Conservation (phyloP, 2,329 filamentous ascomycete genomes). For the Colletotrichum musae region DNA sequence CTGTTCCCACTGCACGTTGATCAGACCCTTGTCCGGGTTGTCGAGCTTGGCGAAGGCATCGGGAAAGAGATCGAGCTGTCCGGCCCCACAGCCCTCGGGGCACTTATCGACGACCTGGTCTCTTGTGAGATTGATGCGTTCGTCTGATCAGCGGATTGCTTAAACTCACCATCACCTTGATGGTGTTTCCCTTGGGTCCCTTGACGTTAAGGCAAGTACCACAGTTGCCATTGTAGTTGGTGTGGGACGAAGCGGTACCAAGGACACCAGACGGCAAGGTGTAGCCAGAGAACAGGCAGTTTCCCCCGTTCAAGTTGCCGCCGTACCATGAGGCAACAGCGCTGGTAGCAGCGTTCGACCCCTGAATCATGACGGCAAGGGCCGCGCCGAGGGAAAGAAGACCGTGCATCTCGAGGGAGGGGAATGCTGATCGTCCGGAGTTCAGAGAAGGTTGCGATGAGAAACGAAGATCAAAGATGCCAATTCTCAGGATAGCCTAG, state of each 20-base stretch:
- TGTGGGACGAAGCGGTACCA: constrained; percentile 29
- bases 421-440: neutral
- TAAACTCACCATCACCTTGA: constrained; percentile 33
- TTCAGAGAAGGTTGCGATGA: neutral
- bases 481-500: neutral
- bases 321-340: constrained; percentile 32
- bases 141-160: neutral
- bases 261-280: constrained; percentile 25
- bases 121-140: neutral
- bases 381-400: constrained; percentile 9
- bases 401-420: constrained; percentile 14
- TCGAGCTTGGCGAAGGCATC: constrained; percentile 64
- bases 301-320: constrained; percentile 31
- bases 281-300: constrained; percentile 30
- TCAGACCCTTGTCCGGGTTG: constrained; percentile 59
- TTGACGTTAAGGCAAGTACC: constrained; percentile 36
- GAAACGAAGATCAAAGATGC: neutral
- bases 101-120: constrained; percentile 69
- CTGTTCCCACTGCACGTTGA: constrained; percentile 64
- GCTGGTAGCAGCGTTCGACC: constrained; percentile 26
- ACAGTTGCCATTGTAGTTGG: constrained; percentile 35
- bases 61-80: constrained; percentile 70
- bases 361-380: constrained; percentile 27
- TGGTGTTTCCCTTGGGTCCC: constrained; percentile 32
- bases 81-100: constrained; percentile 63